A percentile compares a stretch with the other conserved stretches of the same genome.
Conservation (phyloP, 805 yeast genomes). For the Lipomyces chichibuensis region DNA sequence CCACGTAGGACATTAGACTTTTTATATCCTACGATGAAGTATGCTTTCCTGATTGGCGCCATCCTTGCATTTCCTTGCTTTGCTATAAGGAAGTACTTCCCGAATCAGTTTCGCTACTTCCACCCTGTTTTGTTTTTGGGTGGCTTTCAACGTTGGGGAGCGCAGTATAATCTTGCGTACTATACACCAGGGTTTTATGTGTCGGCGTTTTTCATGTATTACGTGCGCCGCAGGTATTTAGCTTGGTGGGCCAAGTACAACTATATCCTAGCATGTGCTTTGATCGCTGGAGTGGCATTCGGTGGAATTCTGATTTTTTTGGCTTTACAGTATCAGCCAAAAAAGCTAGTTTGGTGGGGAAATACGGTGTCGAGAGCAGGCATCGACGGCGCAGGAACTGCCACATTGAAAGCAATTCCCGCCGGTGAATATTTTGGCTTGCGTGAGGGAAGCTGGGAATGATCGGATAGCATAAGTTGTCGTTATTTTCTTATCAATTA, state of each 20-base stretch:
- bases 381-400: slow-evolving; percentile 19
- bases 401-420: slow-evolving; percentile 13
- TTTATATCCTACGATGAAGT: slow-evolving; percentile 56
- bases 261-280: slow-evolving; percentile 64
- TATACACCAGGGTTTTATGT: slow-evolving; percentile 71
- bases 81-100: slow-evolving; percentile 27
- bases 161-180: slow-evolving; percentile 66
- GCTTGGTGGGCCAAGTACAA: slow-evolving; percentile 78
- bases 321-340: slow-evolving; percentile 49
- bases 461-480: too few species aligned
- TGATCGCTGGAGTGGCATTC: slow-evolving; percentile 68
- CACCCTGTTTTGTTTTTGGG: slow-evolving; percentile 69
- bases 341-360: slow-evolving; percentile 67
- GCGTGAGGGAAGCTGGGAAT: slow-evolving; percentile 15
- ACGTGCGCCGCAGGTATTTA: slow-evolving; percentile 56
- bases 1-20: slow-evolving; percentile 61
- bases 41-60: slow-evolving; percentile 63
- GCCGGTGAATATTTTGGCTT: slow-evolving; percentile 20
- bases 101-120: slow-evolving; percentile 47
- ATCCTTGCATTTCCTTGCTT: slow-evolving; percentile 50
- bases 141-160: slow-evolving; percentile 15
- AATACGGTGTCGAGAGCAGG: slow-evolving; percentile 40
- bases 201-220: slow-evolving; percentile 60
- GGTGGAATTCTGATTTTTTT: slow-evolving; percentile 62
- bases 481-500: too few species aligned